Evolutionary conservation across 108 stramenopile species (phyloP).

Genomic region (Fistulifera solaris): DNA sequence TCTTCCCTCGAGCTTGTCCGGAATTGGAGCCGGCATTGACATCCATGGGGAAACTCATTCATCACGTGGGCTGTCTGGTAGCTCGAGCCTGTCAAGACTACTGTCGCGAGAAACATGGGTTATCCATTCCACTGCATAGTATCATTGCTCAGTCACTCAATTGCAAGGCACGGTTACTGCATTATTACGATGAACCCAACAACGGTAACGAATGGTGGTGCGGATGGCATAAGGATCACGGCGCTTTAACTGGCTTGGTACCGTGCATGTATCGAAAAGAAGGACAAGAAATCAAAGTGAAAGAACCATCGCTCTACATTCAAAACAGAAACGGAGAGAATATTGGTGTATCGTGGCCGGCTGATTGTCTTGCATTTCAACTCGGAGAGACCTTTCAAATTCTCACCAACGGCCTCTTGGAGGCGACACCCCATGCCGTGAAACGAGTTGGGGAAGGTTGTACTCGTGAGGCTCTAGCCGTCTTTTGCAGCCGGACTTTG

Average conservation of each 20-base stretch:
- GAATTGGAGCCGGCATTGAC: conserved; percentile 65
- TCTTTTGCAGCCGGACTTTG: too few relatives aligned
- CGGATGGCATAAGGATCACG: conserved; percentile 79
- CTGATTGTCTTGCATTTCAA: conserved; percentile 68
- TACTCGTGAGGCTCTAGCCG: neutral
- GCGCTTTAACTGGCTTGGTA: conserved; percentile 77
- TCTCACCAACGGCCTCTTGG: conserved; percentile 76
- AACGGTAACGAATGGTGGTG: conserved; percentile 64
- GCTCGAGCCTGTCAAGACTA: conserved; percentile 43
- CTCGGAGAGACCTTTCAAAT: conserved; percentile 87
- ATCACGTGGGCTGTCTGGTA: conserved; percentile 58
- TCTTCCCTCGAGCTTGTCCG: conserved; percentile 71
- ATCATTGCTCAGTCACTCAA: conserved; percentile 4
- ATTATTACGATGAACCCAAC: conserved; percentile 47
- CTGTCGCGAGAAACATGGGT: conserved; percentile 13
- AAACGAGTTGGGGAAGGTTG: neutral
- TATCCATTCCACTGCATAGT: neutral
- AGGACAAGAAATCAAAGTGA: conserved; percentile 14
- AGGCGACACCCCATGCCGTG: conserved; percentile 87
- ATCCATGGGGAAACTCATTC: conserved; percentile 58
- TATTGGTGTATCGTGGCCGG: conserved; percentile 46
- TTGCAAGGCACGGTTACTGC: conserved; percentile 81
- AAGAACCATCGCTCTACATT: conserved; percentile 61
- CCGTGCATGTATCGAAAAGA: conserved; percentile 71
- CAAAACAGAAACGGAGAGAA: conserved; percentile 46